phyloP scores from a whole-genome alignment of 768 basidiomycete species.

The Coprinopsis sp. region DNA sequence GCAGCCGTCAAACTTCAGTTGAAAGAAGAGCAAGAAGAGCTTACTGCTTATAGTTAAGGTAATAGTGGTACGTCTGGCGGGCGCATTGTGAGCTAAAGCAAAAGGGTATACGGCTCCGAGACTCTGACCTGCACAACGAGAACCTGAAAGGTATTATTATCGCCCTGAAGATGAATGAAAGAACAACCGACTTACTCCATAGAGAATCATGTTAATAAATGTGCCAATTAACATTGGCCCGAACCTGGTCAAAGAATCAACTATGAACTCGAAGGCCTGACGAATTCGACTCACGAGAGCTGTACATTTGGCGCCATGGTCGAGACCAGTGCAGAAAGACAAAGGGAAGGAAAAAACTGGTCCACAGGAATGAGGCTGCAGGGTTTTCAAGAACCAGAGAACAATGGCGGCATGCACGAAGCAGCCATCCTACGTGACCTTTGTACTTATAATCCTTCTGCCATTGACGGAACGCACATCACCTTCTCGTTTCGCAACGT shows the following conservation, averaged over 20 bases:
- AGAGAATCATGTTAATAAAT: slow-evolving; percentile 41
- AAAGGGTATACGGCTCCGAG: background rate
- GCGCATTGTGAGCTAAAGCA: background rate
- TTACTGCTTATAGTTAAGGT: slow-evolving; percentile 36
- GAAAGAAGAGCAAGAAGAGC: no score
- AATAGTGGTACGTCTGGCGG: slow-evolving; percentile 32
- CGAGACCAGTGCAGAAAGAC: no score
- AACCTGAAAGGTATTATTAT: slow-evolving; percentile 20
- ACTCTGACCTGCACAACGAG: slow-evolving; percentile 30
- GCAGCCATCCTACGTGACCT: no score
- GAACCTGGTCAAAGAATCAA: slow-evolving; percentile 23
- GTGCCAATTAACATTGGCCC: slow-evolving; percentile 43
- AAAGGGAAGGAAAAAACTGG: no score
- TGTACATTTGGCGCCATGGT: slow-evolving; percentile 23
- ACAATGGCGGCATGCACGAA: no score
- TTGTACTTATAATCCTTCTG: no score
- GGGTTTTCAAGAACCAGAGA: no score
- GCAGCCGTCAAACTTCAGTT: background rate
- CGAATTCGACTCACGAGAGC: slow-evolving; percentile 27
- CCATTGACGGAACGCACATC: no score
- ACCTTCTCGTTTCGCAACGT: no score
- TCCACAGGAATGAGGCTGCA: no score
- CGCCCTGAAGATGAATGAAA: background rate
- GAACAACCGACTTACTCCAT: slow-evolving; percentile 32
- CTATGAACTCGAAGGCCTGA: background rate